Evolutionary conservation across 1,139 yeast species (phyloP), one percentile per base, ranked within the genome.

Genomic region (Yamadazyma spencermartinsiae): DNA sequence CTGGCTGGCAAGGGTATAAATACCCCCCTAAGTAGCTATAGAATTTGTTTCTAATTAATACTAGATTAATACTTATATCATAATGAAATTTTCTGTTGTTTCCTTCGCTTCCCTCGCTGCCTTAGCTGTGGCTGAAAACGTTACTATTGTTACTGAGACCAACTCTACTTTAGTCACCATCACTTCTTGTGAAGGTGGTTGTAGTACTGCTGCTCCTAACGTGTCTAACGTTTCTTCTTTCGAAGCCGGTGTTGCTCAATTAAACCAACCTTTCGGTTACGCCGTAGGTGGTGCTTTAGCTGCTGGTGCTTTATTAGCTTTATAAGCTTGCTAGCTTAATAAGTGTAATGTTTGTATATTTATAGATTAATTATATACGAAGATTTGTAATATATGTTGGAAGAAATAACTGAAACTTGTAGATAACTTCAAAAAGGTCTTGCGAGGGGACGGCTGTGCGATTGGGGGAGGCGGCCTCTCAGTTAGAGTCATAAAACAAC

Each of bases 271-370:
- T 23, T 28, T 35, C 7, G 55, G 51, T 46, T 51, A 38, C 48
- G 60, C 61, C 54, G 68, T 60, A 48, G 74, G 72, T 64, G 66
- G 63, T 52, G 74, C 69, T 51, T 52, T 68, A 49, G 71, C 68
- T 56, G 74, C 74, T 45, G 74, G 72, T 62, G 74, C 72, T 58
- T 65, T 68, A 56, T 65, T 69, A 56, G 73, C 72, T 59, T 65
- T 69, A 59, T 69, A 68, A 66, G 58, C 17, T 26, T 6, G 10
- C 23, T 20, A 20, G 23, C 23, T 20, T n/a, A n/a, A n/a, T n/a
- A n/a, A n/a, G n/a, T n/a, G n/a, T n/a, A 15, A 23, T 33, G 36
- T 35, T 19, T 30, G 20, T 30, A 30, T 30, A 15, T 30, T 30
- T n/a, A 30, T 19, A 27, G 18, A 15, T 30, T 30, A 16, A n/a